Conservation (phyloP, 2,329 filamentous ascomycete species). For the Helotiales sp. region DNA sequence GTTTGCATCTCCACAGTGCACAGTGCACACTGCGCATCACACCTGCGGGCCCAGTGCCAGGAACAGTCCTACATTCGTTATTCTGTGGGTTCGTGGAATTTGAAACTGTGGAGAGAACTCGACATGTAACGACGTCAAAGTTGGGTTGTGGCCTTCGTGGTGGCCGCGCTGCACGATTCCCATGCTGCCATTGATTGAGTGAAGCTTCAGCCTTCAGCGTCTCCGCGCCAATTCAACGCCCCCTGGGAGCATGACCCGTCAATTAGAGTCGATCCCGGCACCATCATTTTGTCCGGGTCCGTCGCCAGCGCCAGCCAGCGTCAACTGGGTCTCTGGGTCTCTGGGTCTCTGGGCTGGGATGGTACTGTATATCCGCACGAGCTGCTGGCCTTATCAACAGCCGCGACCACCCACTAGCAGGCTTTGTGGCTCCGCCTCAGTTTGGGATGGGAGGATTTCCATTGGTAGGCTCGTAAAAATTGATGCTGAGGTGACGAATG, state of each 20-base stretch:
- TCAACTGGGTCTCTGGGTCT: background rate
- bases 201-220: conserved; percentile 3
- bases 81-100: background rate
- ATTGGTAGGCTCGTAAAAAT: conserved; percentile 14
- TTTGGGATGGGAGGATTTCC: background rate
- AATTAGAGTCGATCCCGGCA: conserved; percentile 5
- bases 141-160: background rate
- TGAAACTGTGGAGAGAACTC: background rate
- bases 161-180: background rate
- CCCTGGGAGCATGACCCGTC: background rate
- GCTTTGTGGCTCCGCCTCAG: conserved; percentile 1
- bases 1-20: background rate
- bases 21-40: background rate
- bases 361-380: background rate
- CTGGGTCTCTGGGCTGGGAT: too few species aligned
- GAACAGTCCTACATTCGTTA: background rate
- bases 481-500: background rate
- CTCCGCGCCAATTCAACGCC: conserved; percentile 4
- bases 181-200: background rate
- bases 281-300: background rate
- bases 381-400: conserved; percentile 13
- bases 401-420: background rate
- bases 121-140: too few species aligned
- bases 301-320: conserved; percentile 3
- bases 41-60: background rate